Evolutionary conservation across 208 protist species (phyloP).

Genomic region (Willaertia magna): DNA sequence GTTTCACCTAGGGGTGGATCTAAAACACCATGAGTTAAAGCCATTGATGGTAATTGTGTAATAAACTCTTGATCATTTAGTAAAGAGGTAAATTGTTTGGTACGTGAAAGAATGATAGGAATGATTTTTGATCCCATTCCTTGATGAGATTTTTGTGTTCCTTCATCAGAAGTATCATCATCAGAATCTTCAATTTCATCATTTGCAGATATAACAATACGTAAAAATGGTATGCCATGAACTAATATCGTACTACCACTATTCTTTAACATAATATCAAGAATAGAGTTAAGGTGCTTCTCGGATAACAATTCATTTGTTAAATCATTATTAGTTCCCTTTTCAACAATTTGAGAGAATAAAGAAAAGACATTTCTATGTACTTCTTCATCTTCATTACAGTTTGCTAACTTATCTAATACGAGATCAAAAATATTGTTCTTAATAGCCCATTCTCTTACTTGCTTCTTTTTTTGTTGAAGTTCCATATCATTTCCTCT

Average conservation of each 20-base stretch:
- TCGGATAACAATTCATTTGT: neutral
- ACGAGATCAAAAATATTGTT: neutral
- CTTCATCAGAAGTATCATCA: neutral
- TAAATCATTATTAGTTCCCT: neutral
- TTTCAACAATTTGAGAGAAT: neutral
- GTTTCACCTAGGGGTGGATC: neutral
- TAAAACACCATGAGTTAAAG: neutral
- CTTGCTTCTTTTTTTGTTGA: neutral
- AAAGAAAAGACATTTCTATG: neutral
- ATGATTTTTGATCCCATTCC: neutral
- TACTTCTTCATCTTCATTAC: neutral
- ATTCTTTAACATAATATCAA: neutral
- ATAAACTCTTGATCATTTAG: neutral
- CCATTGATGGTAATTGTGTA: neutral
- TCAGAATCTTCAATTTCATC: neutral
- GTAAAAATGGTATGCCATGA: neutral
- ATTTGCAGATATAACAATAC: neutral
- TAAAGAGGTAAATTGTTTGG: neutral
- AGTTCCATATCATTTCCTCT: neutral
- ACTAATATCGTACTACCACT: neutral
- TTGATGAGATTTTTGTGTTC: neutral
- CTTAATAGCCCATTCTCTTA: neutral
- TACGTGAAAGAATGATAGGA: neutral
- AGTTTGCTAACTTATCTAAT: neutral
- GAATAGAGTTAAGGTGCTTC: neutral